Evolutionary conservation across 768 basidiomycete genomes (phyloP).

Genomic region (Psilocybe cyanescens): DNA sequence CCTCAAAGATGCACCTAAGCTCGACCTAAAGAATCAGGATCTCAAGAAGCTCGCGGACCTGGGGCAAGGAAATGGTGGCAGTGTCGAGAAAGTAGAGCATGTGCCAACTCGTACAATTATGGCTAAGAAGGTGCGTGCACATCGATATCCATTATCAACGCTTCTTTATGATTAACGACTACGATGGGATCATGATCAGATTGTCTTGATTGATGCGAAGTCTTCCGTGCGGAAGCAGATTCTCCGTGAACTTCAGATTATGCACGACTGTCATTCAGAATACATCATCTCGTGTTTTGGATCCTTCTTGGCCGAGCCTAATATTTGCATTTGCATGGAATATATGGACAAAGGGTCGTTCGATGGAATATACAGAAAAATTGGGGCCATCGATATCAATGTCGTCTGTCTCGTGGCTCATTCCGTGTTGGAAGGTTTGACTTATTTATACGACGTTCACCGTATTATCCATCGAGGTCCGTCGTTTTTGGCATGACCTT

Average conservation of each 20-base stretch:
- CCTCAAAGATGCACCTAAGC: constrained; percentile 42
- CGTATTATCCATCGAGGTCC: constrained; percentile 97
- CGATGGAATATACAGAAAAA: constrained; percentile 94
- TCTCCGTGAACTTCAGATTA: constrained; percentile 95
- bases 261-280: constrained; percentile 93
- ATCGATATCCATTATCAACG: not conserved
- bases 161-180: constrained; percentile 4
- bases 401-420: constrained; percentile 94
- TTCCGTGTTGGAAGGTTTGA: constrained; percentile 92
- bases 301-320: constrained; percentile 94
- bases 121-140: constrained; percentile 89
- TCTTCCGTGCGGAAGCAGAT: constrained; percentile 97
- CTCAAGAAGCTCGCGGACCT: constrained; percentile 89
- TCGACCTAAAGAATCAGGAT: constrained; percentile 85
- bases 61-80: constrained; percentile 96
- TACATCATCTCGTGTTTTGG: constrained; percentile 98
- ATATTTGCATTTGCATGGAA: constrained; percentile 99
- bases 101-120: constrained; percentile 89
- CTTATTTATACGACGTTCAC: constrained; percentile 96
- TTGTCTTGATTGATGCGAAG: constrained; percentile 95
- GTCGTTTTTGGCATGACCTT: constrained; percentile 24
- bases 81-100: constrained; percentile 95
- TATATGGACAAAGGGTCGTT: constrained; percentile 93
- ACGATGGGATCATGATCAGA: constrained; percentile 45
- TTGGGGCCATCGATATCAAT: constrained; percentile 89